Conservation (phyloP, 306 rosid species). For the Hippophae tibetana region DNA sequence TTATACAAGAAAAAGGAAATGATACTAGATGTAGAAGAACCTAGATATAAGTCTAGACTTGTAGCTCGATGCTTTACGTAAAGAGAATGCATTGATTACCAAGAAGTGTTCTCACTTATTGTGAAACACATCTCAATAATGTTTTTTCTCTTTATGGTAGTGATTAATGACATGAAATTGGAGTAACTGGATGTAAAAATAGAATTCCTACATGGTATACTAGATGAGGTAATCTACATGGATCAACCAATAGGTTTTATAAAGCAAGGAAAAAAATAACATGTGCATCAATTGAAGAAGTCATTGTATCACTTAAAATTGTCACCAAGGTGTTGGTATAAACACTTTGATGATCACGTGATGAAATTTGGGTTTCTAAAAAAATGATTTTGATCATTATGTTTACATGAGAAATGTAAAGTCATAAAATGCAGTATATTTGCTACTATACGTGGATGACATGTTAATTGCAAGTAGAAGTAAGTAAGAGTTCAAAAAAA, state of each 20-base stretch:
- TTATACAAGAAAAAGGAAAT: not conserved
- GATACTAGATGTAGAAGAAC: too few relatives aligned
- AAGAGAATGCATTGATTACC: not conserved
- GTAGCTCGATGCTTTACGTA: not conserved
- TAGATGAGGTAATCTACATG: not conserved
- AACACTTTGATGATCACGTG: not conserved
- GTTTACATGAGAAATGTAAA: not conserved
- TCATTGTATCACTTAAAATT: too few relatives aligned
- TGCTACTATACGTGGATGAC: not conserved
- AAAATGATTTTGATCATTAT: not conserved
- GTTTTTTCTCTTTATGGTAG: not conserved
- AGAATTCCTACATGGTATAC: not conserved
- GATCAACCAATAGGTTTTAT: not conserved
- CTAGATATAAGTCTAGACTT: not conserved
- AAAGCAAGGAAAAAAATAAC: too few relatives aligned
- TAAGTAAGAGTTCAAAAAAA: not conserved
- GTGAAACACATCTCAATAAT: not conserved
- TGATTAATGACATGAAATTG: not conserved
- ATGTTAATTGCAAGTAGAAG: not conserved
- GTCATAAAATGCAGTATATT: not conserved
- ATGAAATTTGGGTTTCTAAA: not conserved
- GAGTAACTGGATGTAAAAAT: not conserved
- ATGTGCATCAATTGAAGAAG: not conserved
- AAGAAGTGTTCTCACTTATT: not conserved
- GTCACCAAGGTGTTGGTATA: not conserved